Conservation (phyloP, 495 filamentous ascomycete genomes). For the Penicillium daleae region DNA sequence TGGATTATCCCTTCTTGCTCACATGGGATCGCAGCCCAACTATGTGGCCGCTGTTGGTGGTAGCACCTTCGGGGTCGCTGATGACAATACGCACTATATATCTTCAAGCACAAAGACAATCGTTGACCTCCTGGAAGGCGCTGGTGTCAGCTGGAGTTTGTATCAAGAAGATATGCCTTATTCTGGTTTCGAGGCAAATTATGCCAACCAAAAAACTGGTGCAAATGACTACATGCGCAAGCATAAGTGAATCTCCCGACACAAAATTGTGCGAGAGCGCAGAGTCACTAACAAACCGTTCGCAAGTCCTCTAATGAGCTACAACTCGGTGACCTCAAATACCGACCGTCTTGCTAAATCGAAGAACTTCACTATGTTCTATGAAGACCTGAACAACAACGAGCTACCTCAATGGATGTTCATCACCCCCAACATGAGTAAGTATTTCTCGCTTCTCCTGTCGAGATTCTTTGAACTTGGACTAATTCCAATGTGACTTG, state of each 20-base stretch:
- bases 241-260: constrained; percentile 14
- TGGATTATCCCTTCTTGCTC: constrained; percentile 2
- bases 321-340: constrained; percentile 13
- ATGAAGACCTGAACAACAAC: constrained; percentile 18
- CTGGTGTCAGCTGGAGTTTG: constrained; percentile 17
- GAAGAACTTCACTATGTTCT: constrained; percentile 20
- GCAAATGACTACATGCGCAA: constrained; percentile 18
- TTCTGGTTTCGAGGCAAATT: constrained; percentile 17
- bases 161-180: constrained; percentile 20
- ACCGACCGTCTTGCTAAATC: constrained; percentile 13
- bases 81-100: constrained; percentile 11
- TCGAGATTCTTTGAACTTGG: not conserved
- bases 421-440: constrained; percentile 16
- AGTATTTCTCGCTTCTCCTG: not conserved
- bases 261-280: not conserved
- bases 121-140: constrained; percentile 13
- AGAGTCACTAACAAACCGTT: not conserved
- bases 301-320: constrained; percentile 14
- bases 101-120: constrained; percentile 16
- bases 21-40: constrained; percentile 11
- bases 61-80: constrained; percentile 9
- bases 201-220: constrained; percentile 14
- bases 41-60: constrained; percentile 17
- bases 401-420: constrained; percentile 19
- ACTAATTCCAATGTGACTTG: not conserved